Percentiles rank a stretch among this genome's conserved stretches.
Conservation (phyloP, 306 rosid species). For the Vigna unguiculata region DNA sequence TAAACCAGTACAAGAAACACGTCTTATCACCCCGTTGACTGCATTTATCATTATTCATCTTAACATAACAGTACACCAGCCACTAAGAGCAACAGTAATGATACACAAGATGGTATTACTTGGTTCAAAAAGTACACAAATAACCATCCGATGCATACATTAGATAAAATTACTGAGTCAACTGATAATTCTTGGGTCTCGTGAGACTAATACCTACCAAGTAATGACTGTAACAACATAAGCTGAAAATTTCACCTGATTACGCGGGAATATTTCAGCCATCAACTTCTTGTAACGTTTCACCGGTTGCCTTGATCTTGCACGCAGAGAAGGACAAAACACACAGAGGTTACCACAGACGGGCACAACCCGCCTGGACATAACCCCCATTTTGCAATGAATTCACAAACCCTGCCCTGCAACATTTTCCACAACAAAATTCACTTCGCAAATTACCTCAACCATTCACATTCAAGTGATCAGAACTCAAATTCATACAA, state of each 20-base stretch:
- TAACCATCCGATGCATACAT: conserved; percentile 19
- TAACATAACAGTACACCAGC: conserved; percentile 2
- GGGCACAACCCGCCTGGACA: conserved; percentile 98
- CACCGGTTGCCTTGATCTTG: conserved; percentile 95
- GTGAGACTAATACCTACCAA: conserved; percentile 21
- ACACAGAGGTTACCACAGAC: conserved; percentile 99
- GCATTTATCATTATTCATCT: conserved; percentile 14
- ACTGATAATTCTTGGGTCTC: conserved; percentile 3
- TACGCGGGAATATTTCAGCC: conserved; percentile 75
- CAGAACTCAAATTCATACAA: conserved; percentile 34
- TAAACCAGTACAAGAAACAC: conserved; percentile 22
- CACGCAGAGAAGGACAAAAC: conserved; percentile 93
- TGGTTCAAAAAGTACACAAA: conserved; percentile 32
- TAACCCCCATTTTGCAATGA: conserved; percentile 85
- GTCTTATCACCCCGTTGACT: neutral
- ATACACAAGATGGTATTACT: conserved; percentile 25
- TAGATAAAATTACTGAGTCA: conserved; percentile 3
- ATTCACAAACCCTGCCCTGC: conserved; percentile 54
- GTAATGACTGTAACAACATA: neutral
- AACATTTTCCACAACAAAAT: conserved; percentile 26
- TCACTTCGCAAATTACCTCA: conserved; percentile 32
- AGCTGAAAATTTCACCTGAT: conserved; percentile 68
- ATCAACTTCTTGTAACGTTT: conserved; percentile 97
- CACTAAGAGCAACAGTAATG: conserved; percentile 25
- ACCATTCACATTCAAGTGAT: conserved; percentile 18